Evolutionary conservation across 768 basidiomycete species (phyloP).

Genomic region (Nevesoporus exiguus): DNA sequence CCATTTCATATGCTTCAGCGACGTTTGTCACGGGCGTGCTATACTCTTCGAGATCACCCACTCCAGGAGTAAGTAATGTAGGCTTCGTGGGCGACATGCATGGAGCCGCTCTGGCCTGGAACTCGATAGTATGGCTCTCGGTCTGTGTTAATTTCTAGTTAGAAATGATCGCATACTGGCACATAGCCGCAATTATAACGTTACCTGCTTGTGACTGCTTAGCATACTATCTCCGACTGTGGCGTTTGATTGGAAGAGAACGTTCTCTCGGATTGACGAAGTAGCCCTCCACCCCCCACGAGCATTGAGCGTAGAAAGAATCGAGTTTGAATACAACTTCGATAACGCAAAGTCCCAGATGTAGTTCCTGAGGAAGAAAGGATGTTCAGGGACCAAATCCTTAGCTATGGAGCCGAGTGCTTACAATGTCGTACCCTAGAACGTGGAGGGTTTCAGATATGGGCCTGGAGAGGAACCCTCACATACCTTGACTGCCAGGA

Average conservation of each 20-base stretch:
- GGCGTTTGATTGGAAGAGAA: slow-evolving; percentile 5
- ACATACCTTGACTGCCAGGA: slow-evolving; percentile 19
- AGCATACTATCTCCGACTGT: not conserved
- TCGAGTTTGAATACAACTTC: slow-evolving; percentile 26
- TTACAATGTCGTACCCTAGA: slow-evolving; percentile 12
- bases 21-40: not conserved
- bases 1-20: not conserved
- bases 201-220: slow-evolving; percentile 7
- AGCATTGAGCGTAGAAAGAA: slow-evolving; percentile 23
- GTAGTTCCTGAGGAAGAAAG: slow-evolving; percentile 12
- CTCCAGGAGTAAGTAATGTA: not conserved
- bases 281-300: slow-evolving; percentile 22
- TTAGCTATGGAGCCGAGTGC: not conserved
- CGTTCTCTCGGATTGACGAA: slow-evolving; percentile 2
- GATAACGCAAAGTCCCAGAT: slow-evolving; percentile 28
- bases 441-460: not conserved
- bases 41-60: not conserved
- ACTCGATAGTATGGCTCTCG: slow-evolving; percentile 3
- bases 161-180: not conserved
- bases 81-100: not conserved
- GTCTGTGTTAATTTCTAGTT: not conserved
- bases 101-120: not conserved
- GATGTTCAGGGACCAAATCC: not conserved
- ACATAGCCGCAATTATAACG: not conserved
- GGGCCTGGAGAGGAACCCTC: not conserved